Percentiles rank a stretch among this genome's conserved stretches.
phyloP scores from a whole-genome alignment of 1,284 basidiomycete species.

The Pascua guehoae region DNA sequence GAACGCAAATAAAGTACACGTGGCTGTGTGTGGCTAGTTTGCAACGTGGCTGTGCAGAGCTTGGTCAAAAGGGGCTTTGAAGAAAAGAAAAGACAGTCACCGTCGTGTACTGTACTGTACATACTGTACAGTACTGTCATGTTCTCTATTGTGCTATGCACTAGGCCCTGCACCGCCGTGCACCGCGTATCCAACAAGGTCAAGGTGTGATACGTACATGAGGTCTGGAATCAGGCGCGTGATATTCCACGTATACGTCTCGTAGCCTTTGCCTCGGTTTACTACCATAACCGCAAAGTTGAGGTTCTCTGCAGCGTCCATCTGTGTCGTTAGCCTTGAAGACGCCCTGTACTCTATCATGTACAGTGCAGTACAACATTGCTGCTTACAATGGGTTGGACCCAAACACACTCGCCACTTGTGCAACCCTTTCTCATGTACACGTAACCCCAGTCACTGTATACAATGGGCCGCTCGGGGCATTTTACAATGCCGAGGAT shows the following conservation, averaged over 20 bases:
- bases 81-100: neutral
- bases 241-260: neutral
- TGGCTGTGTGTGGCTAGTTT: neutral
- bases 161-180: no score
- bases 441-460: constrained; percentile 36
- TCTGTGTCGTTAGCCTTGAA: no score
- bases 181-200: no score
- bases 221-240: neutral
- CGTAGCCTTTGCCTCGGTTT: neutral
- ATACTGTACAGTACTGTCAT: neutral
- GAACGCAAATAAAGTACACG: constrained; percentile 19
- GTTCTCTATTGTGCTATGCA: neutral
- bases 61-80: neutral
- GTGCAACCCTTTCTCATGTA: constrained; percentile 15
- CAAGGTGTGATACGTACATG: no score
- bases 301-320: no score
- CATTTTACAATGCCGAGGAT: constrained; percentile 27
- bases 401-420: constrained; percentile 36
- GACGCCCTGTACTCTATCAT: no score
- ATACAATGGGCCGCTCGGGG: constrained; percentile 31
- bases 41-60: neutral
- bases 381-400: constrained; percentile 23
- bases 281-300: no score
- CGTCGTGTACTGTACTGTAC: neutral
- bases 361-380: no score